Evolutionary conservation across 192 early-diverging fungal genomes (phyloP), one percentile per base, ranked within the genome.

Genomic region (Entomortierella parvispora): DNA sequence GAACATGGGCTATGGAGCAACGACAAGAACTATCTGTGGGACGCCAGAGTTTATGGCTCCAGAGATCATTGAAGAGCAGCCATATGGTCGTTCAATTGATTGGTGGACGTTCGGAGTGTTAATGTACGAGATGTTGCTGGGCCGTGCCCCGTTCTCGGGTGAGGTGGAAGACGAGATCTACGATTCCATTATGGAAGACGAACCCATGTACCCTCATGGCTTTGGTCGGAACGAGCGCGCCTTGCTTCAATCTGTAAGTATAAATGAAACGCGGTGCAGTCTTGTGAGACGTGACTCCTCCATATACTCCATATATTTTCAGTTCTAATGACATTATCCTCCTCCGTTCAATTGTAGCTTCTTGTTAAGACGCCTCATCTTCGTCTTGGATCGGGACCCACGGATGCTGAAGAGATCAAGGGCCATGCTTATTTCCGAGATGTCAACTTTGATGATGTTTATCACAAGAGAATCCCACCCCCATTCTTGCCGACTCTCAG

Each of bases 1-100:
- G 49, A 90, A 91, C 60, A 93, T 95, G 89, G 50, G 71, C n/a
- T 82, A 70, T 62, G 89, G 89, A 33, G 65, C 69, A 1, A 89
- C 84, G 0, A 95, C 93, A 6, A 86, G 84, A 60, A 95, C 93
- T 0, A 93, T 94, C 69, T 95, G 93, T 55, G 93, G 93, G 43
- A 95, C 93, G 42, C 93, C 93, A 3, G 93, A 95, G 70, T 95
- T 93, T 64, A 95, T 95, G 93, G 93, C 93, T 2, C 93, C 93
- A 7, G 93, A 95, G 66, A 92, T 94, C 60, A 68, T 94, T 43
- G 77, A 86, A 43, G 93, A 94, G 48, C 87, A 92, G 58, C 89
- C 90, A 10, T 95, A 95, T 80, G 87, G 85, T 1, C 84, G 91
- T 10, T 90, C 92, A 4, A 89, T 94, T 14, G 93, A 95, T 69